Percentiles rank a stretch among this genome's conserved stretches.
Conservation (phyloP, 2,329 filamentous ascomycete genomes). For the Leptographium radiaticola region DNA sequence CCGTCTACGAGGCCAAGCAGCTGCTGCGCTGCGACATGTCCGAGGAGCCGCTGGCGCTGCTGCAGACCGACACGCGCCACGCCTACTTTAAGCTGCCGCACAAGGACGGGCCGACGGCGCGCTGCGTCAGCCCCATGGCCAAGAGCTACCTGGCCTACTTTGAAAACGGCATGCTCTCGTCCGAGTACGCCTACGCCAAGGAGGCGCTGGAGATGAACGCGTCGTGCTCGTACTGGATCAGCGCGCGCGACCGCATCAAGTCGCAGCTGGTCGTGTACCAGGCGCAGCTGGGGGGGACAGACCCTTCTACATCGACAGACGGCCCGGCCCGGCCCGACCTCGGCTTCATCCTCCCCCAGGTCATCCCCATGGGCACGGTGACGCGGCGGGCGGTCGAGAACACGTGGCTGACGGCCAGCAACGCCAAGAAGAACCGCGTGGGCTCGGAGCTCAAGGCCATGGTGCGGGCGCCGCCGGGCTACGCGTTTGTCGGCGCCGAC, state of each 20-base stretch:
- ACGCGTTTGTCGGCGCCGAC: conserved; percentile 90
- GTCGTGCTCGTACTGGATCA: conserved; percentile 98
- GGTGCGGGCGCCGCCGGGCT: conserved; percentile 81
- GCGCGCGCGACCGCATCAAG: conserved; percentile 80
- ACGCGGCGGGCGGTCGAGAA: conserved; percentile 92
- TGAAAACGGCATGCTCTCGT: conserved; percentile 75
- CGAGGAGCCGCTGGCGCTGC: conserved; percentile 53
- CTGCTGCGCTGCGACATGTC: conserved; percentile 64
- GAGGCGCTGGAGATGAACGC: conserved; percentile 97
- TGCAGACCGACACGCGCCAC: conserved; percentile 54
- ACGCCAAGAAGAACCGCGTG: conserved; percentile 90
- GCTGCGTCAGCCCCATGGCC: conserved; percentile 78
- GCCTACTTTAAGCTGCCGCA: conserved; percentile 90
- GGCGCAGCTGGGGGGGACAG: conserved; percentile 29
- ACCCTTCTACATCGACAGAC: not conserved
- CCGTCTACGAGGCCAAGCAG: conserved; percentile 56
- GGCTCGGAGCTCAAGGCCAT: conserved; percentile 96
- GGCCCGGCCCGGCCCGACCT: conserved; percentile 7
- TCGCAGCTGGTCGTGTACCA: conserved; percentile 93
- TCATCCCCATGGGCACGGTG: conserved; percentile 97
- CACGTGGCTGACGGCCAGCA: conserved; percentile 95
- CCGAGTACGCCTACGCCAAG: conserved; percentile 80
- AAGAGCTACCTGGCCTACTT: conserved; percentile 88
- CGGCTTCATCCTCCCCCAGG: conserved; percentile 88
- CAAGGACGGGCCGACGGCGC: conserved; percentile 77